Base-by-base conservation (phyloP, 257 asterid species). In the Nicotiana knightiana region DNA sequence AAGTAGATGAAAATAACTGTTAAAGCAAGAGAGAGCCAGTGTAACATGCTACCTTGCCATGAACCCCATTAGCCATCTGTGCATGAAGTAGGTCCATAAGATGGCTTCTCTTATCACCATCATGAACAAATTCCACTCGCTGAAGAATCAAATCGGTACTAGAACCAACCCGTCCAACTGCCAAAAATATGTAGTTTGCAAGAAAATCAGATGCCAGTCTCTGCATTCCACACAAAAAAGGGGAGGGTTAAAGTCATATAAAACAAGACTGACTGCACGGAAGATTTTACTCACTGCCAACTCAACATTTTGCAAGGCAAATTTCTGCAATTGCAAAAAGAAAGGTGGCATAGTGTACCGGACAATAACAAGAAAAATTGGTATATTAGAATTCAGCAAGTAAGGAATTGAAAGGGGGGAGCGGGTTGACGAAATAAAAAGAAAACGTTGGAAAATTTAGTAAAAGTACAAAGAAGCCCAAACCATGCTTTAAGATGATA, bases 111-210 rank as follows among this genome's bases (percentile, higher is more conserved):
- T 93, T 93, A 89, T 93, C 98, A 86, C 79, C 83, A 48, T 91
- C 96, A 7, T 90, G 89, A 85, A 93, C 98, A 88, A 73, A 90
- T 81, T 93, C 98, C 83, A 93, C 97, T 86, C 95, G 91, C 81
- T 93, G 98, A 85, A 90, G 89, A 82, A 93, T 93, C 86, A 92
- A 85, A 84, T 93, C 97, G 9, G 98, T 92, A 89, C 97, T 93
- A 70, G 98, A 93, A 87, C 98, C 98, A 82, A 93, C 97, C 83
- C 98, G 90, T 66, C 98, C 98, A 75, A 93, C 98, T 43, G 98
- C 87, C 94, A 93, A 88, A 87, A 93, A 93, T 80, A 93, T 89
- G 91, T 93, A 93, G 82, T 88, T 88, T 83, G 97, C 88, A 83
- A 93, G 98, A 84, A 93, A 93, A 87, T 93, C 97, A 55, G 97